Evolutionary conservation across 179 eudicot species (phyloP), one percentile per base, ranked within the genome.

Genomic region (Sideroxylon spinosum): DNA sequence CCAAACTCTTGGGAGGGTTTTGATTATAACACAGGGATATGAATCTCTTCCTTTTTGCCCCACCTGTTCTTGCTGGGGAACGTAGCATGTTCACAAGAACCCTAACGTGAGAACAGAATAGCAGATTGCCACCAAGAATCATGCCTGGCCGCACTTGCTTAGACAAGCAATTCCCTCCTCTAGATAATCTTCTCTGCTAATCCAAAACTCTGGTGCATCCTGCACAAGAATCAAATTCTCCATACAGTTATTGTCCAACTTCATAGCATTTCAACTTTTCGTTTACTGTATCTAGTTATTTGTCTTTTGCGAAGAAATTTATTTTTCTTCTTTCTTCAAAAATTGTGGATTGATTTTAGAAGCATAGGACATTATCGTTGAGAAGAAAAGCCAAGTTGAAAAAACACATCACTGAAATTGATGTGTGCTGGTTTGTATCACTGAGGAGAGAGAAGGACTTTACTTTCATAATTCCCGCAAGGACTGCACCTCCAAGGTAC

Each of bases 161-260:
- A 95, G 86, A 81, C 97, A 95, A 77, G 84, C 87, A 74, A 93
- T 84, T 80, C 98, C 97, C 82, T 93, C 98, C 87, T 95, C 98
- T 78, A 90, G 82, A 84, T 93, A 95, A 83, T 95, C 98, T 85
- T 95, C 87, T 82, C 89, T 88, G 83, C 88, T 91, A 75, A 95
- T 95, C 98, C 98, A 95, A 77, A 95, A 93, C 79, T 93, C 98
- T 7, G 99, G 98, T 46, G 99, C 94, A 86, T 95, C 99, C 99
- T 95, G 93, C 87, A 86, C 63, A 59, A 49, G 52, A 78, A 78
- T 67, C 72, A 46, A 49, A 46, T 68, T 74, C 19, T 29, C 75
- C 17, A 37, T 23, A 70, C 13, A 57, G 52, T 61, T n/a, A 23
- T 29, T 16, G 20, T 69, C 61, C 19, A 22, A 73, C 70, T 73